Evolutionary conservation across 2,329 filamentous ascomycete genomes (phyloP).

Genomic region (Geosmithia putterillii): DNA sequence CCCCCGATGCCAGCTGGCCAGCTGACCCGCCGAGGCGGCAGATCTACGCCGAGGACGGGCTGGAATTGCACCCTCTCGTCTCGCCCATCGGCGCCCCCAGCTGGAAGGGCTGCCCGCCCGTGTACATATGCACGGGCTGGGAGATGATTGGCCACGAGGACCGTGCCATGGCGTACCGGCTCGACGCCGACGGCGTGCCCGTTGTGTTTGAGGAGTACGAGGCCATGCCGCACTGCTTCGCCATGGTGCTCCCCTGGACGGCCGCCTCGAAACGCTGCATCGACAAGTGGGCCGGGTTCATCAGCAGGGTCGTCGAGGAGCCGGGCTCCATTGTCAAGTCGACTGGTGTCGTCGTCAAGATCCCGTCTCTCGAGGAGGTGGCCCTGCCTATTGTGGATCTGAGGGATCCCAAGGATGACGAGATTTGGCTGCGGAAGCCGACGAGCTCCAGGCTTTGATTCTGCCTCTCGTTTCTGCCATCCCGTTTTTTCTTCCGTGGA

Average conservation of each 20-base stretch:
- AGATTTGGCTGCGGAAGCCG: conserved; percentile 23
- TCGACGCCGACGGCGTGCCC: conserved; percentile 42
- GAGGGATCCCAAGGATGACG: conserved; percentile 27
- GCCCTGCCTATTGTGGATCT: conserved; percentile 29
- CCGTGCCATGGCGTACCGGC: conserved; percentile 42
- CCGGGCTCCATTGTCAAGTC: conserved; percentile 17
- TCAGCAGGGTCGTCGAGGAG: conserved; percentile 25
- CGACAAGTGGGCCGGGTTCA: conserved; percentile 43
- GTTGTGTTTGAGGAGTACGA: conserved; percentile 64
- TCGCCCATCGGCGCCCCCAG: conserved; percentile 43
- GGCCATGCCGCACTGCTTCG: conserved; percentile 71
- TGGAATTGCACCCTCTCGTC: conserved; percentile 54
- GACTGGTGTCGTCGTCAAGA: conserved; percentile 31
- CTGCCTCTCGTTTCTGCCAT: neutral
- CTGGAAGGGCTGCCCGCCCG: conserved; percentile 53
- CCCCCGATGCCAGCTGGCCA: conserved; percentile 45
- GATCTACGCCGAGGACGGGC: conserved; percentile 40
- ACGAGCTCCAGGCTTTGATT: neutral
- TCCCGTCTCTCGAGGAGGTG: conserved; percentile 37
- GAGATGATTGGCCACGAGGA: conserved; percentile 62
- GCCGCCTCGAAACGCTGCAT: conserved; percentile 38
- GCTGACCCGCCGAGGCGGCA: conserved; percentile 36
- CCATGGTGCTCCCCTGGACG: conserved; percentile 36
- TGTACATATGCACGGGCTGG: conserved; percentile 58
- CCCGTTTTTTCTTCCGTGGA: no score